A percentile compares a stretch with the other conserved stretches of the same genome.
These are phyloP conservation scores for Piromyces sp. DNA, from an alignment of 192 early-diverging fungal genomes.

Conservation along the genomic window DNA sequence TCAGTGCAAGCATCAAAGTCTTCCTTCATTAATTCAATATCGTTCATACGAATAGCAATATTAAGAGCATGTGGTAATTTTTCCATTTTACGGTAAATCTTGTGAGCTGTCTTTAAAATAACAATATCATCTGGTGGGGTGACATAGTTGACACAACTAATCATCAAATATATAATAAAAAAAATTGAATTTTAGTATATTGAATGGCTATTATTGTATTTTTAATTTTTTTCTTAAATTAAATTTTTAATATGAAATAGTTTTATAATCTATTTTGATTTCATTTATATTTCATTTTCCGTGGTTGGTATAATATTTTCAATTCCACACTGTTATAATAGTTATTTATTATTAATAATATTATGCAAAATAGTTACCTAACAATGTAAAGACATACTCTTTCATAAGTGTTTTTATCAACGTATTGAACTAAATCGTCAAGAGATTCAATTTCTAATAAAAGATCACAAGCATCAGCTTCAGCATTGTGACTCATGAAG, in stretches of 20 bases:
- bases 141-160: conserved; percentile 77
- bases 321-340: too few relatives aligned
- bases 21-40: conserved; percentile 60
- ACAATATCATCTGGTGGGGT: conserved; percentile 73
- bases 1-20: conserved; percentile 73
- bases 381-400: conserved; percentile 92
- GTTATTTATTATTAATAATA: too few relatives aligned
- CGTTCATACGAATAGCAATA: conserved; percentile 69
- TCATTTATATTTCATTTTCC: too few relatives aligned
- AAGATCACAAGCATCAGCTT: conserved; percentile 95
- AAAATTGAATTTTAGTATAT: too few relatives aligned
- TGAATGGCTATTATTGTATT: too few relatives aligned
- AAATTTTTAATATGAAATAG: too few relatives aligned
- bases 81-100: conserved; percentile 70
- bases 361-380: conserved; percentile 21
- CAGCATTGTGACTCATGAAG: conserved; percentile 90
- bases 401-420: conserved; percentile 81
- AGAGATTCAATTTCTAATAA: conserved; percentile 76
- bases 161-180: too few relatives aligned
- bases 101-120: conserved; percentile 71
- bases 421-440: conserved; percentile 58
- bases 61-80: conserved; percentile 69
- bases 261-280: too few relatives aligned
- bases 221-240: too few relatives aligned
- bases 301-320: too few relatives aligned